Evolutionary conservation across 2,329 filamentous ascomycete species (phyloP), one percentile per base, ranked within the genome.

Genomic region (Hypomyces rosellus): DNA sequence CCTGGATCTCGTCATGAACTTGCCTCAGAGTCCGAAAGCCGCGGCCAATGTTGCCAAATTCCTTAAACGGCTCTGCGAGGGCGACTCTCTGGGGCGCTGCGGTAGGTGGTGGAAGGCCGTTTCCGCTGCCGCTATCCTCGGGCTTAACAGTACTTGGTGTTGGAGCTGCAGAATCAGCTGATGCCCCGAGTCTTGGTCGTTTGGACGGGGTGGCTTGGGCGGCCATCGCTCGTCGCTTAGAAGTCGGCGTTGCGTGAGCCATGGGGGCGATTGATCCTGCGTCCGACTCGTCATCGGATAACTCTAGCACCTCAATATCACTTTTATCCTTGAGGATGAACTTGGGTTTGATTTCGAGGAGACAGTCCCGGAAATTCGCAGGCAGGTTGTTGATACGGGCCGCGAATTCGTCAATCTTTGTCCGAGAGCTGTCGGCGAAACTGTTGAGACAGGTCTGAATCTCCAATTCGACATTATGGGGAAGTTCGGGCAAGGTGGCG

Each of bases 381-480:
- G 80, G 74, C 0, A 81, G 63, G 0, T 63, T 62, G 0, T 76
- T 74, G 7, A 81, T 75, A 1, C 60, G 53, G 8, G 65, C 68
- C 12, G 67, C 66, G 45, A 79, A 80, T 1, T 71, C 63, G 4
- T 73, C 70, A 37, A 75, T 75, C 16, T 76, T 71, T 5, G 88
- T 67, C 1, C 82, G 70, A 0, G 70, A 67, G 4, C 76, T 71
- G 0, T 72, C 67, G 0, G 78, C 75, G 53, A 92, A 84, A 0
- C 69, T 69, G 12, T 73, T 70, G 0, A 92, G 63, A 11, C 81
- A 78, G 2, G 76, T 75, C 16, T 76, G 76, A 0, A 95, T 75
- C 9, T 83, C 80, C 0, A 83, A 71, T n/a, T 83, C 77, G 0
- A 89, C 78, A 40, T 89, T 88, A 0, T 72, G 67, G 0, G 86